Evolutionary conservation across 1,139 yeast species (phyloP), one percentile per base, ranked within the genome.

Genomic region (Yamadazyma aaseri): DNA sequence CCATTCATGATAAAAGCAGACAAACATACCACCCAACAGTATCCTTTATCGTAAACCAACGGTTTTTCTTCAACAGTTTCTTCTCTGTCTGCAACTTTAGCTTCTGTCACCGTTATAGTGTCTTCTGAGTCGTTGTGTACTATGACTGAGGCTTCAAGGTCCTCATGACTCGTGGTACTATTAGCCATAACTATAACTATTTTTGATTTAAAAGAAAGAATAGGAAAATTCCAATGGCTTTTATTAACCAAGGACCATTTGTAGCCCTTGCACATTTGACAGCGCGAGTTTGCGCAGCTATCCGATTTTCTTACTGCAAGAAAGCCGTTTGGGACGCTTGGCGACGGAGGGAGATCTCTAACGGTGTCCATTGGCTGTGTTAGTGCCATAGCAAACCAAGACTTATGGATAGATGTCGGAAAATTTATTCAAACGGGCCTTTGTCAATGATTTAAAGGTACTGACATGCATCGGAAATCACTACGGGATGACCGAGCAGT

Each of bases 11-110:
- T 32, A 39, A 65, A 60, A 9, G 56, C 55, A 2, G 63, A 60
- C n/a, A 63, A 44, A 9, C 64, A 60, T 15, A 63, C 49, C 4
- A 63, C 46, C 60, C 72, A 63, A 3, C 71, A 72, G 46, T 66
- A 62, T 2, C 76, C 75, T 2, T 63, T 61, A 32, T 66, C 70
- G 17, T 29, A 35, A 9, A 33, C 33, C 15, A 26, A 16, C n/a
- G n/a, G n/a, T n/a, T n/a, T n/a, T 10, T 24, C 33, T 14, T 29
- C 32, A 10, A 9, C 9, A 18, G 20, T 18, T 9, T 18, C 20
- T 18, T 18, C 20, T 18, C 9, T 9, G 6, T 18, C 9, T 7
- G 9, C 9, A 7, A 6, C 20, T 18, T 18, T 18, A 18, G 6
- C 9, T 9, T 18, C 20, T 18, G 6, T 12, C 6, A 11, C 13